Conservation (phyloP, 352 stramenopile genomes). For the Thalassiosira exigua region DNA sequence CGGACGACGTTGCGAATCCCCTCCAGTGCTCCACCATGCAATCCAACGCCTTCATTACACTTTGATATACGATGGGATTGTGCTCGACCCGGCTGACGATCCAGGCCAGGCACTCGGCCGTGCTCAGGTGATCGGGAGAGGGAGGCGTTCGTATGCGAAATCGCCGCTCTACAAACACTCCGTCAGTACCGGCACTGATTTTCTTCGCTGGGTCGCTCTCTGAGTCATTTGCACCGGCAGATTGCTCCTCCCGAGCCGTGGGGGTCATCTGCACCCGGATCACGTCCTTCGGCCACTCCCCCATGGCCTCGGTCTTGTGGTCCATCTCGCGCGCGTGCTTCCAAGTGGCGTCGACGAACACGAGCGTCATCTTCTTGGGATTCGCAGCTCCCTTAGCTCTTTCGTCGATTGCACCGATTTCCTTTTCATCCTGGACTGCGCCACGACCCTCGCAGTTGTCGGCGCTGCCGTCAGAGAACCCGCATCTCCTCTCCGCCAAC, state of each 20-base stretch:
- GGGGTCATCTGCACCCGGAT: slow-evolving; percentile 67
- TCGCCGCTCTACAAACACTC: slow-evolving; percentile 51
- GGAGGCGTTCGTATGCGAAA: slow-evolving; percentile 75
- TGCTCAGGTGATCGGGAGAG: slow-evolving; percentile 66
- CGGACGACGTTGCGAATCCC: slow-evolving; percentile 6
- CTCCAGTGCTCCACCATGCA: slow-evolving; percentile 73
- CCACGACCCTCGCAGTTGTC: neutral
- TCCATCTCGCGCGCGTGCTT: slow-evolving; percentile 82
- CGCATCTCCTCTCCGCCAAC: slow-evolving; percentile 47
- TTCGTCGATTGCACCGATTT: neutral
- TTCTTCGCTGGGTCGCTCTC: neutral
- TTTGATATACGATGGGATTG: slow-evolving; percentile 62
- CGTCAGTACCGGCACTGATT: neutral
- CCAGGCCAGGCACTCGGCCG: slow-evolving; percentile 74
- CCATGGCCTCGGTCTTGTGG: slow-evolving; percentile 37
- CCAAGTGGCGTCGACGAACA: slow-evolving; percentile 81
- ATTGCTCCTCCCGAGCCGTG: neutral
- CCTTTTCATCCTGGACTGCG: slow-evolving; percentile 6
- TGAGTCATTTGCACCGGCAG: neutral
- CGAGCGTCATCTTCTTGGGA: slow-evolving; percentile 61
- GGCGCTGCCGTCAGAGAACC: slow-evolving; percentile 6
- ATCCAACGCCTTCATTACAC: slow-evolving; percentile 72
- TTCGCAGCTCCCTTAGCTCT: neutral
- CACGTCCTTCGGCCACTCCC: slow-evolving; percentile 66
- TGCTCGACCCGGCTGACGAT: slow-evolving; percentile 46